Conservation (phyloP, 2,329 filamentous ascomycete genomes). For the Penicillium concentricum region DNA sequence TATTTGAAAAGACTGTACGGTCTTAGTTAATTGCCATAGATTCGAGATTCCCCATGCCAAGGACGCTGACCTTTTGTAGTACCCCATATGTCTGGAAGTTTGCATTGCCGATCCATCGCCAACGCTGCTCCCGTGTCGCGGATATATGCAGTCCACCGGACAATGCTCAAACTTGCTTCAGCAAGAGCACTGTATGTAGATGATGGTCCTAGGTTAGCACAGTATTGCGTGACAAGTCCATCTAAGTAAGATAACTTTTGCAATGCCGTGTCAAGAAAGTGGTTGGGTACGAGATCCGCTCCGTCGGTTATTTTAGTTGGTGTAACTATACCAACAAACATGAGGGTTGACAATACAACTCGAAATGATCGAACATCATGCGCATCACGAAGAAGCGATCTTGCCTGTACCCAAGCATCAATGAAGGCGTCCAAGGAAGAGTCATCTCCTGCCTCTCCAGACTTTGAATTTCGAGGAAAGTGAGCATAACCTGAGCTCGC, state of each 20-base stretch:
- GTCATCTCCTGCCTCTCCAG: neutral
- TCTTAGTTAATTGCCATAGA: neutral
- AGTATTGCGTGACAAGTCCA: conserved; percentile 18
- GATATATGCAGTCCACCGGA: conserved; percentile 25
- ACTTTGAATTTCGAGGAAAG: neutral
- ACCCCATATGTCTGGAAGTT: conserved; percentile 9
- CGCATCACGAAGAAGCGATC: conserved; percentile 6
- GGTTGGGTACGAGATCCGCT: neutral
- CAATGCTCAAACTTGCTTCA: conserved; percentile 20
- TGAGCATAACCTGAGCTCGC: no score
- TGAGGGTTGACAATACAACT: conserved; percentile 19
- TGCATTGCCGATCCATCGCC: conserved; percentile 14
- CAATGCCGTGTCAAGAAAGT: conserved; percentile 18
- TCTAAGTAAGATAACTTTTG: conserved; percentile 15
- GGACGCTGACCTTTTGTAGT: conserved; percentile 3
- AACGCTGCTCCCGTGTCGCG: conserved; percentile 26
- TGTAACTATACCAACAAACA: conserved; percentile 24
- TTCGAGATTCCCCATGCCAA: neutral
- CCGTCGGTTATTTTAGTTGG: conserved; percentile 6
- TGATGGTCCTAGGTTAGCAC: conserved; percentile 16
- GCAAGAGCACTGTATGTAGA: conserved; percentile 19
- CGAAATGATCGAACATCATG: conserved; percentile 20
- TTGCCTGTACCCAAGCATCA: conserved; percentile 19
- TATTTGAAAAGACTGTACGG: neutral
- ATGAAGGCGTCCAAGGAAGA: conserved; percentile 11